A percentile compares a stretch with the other conserved stretches of the same genome.
phyloP scores from a whole-genome alignment of 441 rosid genomes.

The Metrosideros polymorpha region DNA sequence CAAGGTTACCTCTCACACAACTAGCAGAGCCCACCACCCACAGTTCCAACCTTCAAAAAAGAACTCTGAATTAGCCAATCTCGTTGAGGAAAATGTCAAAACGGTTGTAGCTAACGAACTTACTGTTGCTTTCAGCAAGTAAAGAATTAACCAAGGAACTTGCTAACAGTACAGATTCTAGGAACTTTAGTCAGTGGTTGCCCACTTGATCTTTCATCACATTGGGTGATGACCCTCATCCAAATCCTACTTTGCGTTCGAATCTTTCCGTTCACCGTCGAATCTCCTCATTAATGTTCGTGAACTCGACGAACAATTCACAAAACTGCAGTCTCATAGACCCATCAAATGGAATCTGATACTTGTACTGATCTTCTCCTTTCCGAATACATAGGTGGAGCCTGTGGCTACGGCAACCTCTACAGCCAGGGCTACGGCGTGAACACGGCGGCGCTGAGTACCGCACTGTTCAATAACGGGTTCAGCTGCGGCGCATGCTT shows the following conservation, averaged over 20 bases:
- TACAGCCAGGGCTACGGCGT: slow-evolving; percentile 71
- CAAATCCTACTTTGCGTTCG: not conserved
- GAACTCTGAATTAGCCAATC: not conserved
- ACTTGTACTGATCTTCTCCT: not conserved
- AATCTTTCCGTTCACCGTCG: not conserved
- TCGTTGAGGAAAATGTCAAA: not conserved
- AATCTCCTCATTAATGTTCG: not conserved
- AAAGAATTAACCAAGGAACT: not conserved
- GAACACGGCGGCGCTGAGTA: slow-evolving; percentile 66
- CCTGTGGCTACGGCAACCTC: slow-evolving; percentile 62
- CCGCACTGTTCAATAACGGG: slow-evolving; percentile 59
- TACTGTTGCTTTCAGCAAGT: not conserved
- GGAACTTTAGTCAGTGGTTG: not conserved
- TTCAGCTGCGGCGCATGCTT: slow-evolving; percentile 66
- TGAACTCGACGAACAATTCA: not conserved
- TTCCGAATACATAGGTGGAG: slow-evolving; percentile 34
- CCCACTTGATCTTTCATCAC: not conserved
- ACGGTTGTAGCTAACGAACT: not conserved
- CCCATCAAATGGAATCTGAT: not conserved
- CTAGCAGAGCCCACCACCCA: not conserved
- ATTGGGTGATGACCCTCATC: not conserved
- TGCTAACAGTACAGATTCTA: not conserved
- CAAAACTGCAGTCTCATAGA: not conserved
- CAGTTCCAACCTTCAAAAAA: not conserved
- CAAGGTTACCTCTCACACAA: not conserved